Evolutionary conservation across 1,139 yeast species (phyloP), one percentile per base, ranked within the genome.

Genomic region (Pichia sp.): DNA sequence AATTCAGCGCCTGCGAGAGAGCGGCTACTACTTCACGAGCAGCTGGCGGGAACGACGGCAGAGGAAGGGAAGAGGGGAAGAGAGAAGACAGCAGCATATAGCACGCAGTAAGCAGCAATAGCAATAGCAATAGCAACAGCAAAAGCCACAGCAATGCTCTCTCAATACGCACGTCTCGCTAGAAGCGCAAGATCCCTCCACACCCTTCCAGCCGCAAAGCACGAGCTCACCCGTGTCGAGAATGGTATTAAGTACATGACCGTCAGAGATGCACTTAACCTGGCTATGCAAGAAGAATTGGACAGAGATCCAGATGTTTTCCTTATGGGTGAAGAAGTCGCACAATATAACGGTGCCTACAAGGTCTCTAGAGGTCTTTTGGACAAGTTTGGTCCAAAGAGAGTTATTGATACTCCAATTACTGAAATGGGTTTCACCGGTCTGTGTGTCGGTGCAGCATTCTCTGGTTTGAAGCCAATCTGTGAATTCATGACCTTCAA

Each of bases 401-500:
- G 98, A 68, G 81, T 91, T 47, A 77, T 91, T 47, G 99, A 91
- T 66, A 91, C 98, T 46, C 99, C 99, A 48, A 91, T 91, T 63
- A 91, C 99, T 40, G 99, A 91, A 66, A 88, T 91, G 91, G 99
- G 99, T 40, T 91, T 91, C 73, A 81, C 98, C 39, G 99, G 99
- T 58, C 68, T 91, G 52, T 85, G 96, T 52, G 94, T 87, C 31
- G 99, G 99, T 66, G 91, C 97, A 37, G 94, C 98, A 12, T 77
- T 91, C 60, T 91, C 94, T 40, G 98, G 98, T 39, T 78, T 91
- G 59, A 86, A 86, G 67, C 99, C 99, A 53, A 77, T 91, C 53
- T 86, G 94, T 62, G 99, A 91, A 68, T 91, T 91, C 66, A 91
- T 91, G 99, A 91, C 98, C 28, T 88, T 88, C 70, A 91, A 93